Evolutionary conservation across 1,284 basidiomycete species (phyloP), one percentile per base, ranked within the genome.

Genomic region (Leccinum griseonigrum): DNA sequence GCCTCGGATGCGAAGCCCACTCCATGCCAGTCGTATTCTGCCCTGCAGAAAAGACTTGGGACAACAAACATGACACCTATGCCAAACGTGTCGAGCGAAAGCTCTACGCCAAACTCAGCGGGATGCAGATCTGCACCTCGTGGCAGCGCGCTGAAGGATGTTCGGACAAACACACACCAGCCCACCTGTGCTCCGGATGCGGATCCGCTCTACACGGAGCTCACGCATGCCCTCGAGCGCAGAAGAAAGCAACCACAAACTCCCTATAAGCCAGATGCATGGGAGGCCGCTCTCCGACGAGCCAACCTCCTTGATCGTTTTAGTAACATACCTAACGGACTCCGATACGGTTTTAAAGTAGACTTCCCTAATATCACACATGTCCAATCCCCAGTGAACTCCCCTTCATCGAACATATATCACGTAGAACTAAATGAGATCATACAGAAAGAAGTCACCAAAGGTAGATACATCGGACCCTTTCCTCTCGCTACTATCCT

Each of bases 151-250:
- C 9, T 0, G 29, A 52, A 2, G 32, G 63, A 0, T 65, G 64
- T 43, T 13, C 31, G 3, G 11, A 43, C 1, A 10, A 7, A 11
- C 31, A n/a, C 7, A 2, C 9, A 0, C 3, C n/a, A 1, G 3
- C 11, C 18, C 69, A 70, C 56, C 6, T 66, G 0, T 75, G 72
- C 53, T 70, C 68, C 2, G 72, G 72, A 0, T 75, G 72, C 29
- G 59, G 65, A 0, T 40, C 60, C 0, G 2, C 29, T 5, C n/a
- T 22, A 7, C 74, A 75, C 43, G 69, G 72, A 28, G 69, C 68
- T 60, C 13, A 7, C 16, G 22, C 16, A 8, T 5, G 43, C 1
- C 48, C 7, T 54, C 46, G 59, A 2, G 55, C 67, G 0, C 40
- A 43, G 40, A 43, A 43, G 40, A 16, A 10, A 7, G 1, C 40